phyloP scores from a whole-genome alignment of 495 filamentous ascomycete genomes.

The Niebla homalea region DNA sequence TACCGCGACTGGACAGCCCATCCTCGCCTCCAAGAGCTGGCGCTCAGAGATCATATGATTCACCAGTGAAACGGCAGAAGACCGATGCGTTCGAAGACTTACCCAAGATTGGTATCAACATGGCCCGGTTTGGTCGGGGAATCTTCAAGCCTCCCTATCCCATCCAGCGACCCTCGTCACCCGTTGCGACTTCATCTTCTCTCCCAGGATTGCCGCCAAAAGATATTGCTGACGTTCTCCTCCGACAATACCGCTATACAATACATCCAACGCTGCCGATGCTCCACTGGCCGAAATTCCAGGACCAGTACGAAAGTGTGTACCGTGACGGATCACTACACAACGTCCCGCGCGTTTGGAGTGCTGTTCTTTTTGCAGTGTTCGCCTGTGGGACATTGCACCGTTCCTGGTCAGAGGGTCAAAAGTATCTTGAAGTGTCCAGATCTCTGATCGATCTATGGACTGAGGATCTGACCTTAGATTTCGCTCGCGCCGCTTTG shows the following conservation, averaged over 20 bases:
- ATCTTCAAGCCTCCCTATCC: slow-evolving; percentile 72
- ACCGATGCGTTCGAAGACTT: slow-evolving; percentile 53
- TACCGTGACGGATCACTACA: slow-evolving; percentile 52
- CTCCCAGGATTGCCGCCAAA: slow-evolving; percentile 58
- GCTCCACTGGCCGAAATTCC: slow-evolving; percentile 80
- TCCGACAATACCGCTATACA: slow-evolving; percentile 60
- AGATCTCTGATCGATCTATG: slow-evolving; percentile 63
- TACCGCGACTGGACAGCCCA: slow-evolving; percentile 41
- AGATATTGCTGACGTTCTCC: slow-evolving; percentile 56
- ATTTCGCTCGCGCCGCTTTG: slow-evolving; percentile 60
- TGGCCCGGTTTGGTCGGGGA: slow-evolving; percentile 61
- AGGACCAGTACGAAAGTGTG: slow-evolving; percentile 58
- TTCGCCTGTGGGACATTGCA: slow-evolving; percentile 78
- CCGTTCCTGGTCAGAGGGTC: slow-evolving; percentile 52
- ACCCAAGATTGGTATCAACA: slow-evolving; percentile 53
- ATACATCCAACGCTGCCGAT: slow-evolving; percentile 73
- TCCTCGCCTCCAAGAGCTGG: neutral
- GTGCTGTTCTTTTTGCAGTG: slow-evolving; percentile 69
- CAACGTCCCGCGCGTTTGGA: slow-evolving; percentile 59
- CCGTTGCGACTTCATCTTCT: slow-evolving; percentile 37
- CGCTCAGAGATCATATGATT: neutral
- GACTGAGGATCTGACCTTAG: slow-evolving; percentile 69
- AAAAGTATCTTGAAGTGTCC: slow-evolving; percentile 58
- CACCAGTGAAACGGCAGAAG: slow-evolving; percentile 20
- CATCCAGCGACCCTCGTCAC: slow-evolving; percentile 44